phyloP scores from a whole-genome alignment of 73 alveolate species.

The Tetrahymena malaccensis region DNA sequence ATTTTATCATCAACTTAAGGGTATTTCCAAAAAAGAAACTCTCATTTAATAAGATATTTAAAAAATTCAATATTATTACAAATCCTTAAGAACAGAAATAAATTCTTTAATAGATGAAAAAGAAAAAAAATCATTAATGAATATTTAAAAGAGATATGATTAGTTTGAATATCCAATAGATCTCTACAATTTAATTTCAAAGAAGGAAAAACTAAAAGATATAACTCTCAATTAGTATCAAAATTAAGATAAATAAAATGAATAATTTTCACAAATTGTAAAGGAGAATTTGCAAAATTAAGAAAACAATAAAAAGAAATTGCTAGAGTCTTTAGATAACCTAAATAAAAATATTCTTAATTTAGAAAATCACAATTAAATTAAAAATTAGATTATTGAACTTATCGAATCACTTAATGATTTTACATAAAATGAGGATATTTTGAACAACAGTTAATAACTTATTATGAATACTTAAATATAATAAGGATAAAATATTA shows the following conservation, averaged over 20 bases:
- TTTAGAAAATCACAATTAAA: not conserved
- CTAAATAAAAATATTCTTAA: not conserved
- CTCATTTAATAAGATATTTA: not conserved
- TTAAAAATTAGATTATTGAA: too few species aligned
- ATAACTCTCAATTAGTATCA: not conserved
- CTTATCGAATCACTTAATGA: not conserved
- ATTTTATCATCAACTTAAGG: not conserved
- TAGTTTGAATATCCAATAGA: not conserved
- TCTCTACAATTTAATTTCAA: not conserved
- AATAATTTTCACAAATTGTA: too few species aligned
- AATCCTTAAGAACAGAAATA: not conserved
- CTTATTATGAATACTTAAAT: too few species aligned
- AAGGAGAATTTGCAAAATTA: not conserved
- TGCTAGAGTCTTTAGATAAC: not conserved
- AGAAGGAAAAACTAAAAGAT: not conserved
- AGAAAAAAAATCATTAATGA: not conserved
- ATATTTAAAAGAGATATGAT: not conserved
- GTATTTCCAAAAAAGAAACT: not conserved
- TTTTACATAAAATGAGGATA: too few species aligned
- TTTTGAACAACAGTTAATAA: too few species aligned
- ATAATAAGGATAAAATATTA: too few species aligned
- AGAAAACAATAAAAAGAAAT: too few species aligned
- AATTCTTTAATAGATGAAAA: not conserved
- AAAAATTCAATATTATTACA: too few species aligned
- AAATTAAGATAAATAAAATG: not conserved